Base-by-base conservation (phyloP, 1,139 yeast species). In the Ashbya aceris region DNA sequence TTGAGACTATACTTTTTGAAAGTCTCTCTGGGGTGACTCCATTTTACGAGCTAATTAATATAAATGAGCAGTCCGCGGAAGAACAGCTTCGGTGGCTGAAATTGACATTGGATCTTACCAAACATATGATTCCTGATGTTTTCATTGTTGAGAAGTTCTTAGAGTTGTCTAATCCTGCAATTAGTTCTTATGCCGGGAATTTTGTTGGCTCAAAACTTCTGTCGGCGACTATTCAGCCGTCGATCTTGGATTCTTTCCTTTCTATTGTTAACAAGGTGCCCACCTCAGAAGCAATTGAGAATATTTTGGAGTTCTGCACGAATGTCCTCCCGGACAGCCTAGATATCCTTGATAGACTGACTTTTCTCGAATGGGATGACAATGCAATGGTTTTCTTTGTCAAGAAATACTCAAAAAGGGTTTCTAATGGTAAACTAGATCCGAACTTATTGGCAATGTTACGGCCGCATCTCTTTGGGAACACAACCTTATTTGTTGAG, bases 151-250 rank as follows among this genome's bases (percentile, higher is more conserved):
- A 49, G 11, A 44, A 38, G 7, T 49, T 56, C 38, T 35, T 53
- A 33, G 40, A 41, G 7, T 31, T 45, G 6, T 38, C 45, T 1
- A 50, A 54, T 38, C 26, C 30, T 8, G 7, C 27, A 6, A 45
- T 47, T n/a, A 43, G 36, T 23, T 31, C 32, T 7, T 56, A 54
- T 30, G 45, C 49, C 10, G 47, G 48, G 1, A 54, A 58, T 40
- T 47, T 54, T 52, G 45, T 56, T 17, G 54, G 59, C 7, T 49
- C 58, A 7, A 49, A 46, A 38, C 36, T 53, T 8, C 38, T 55
- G n/a, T 43, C 56, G 6, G 43, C 51, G 3, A 44, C 45, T n/a
- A 48, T 55, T 31, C 36, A 49, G 9, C 23, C 41, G 7, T 30
- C 27, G 5, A 52, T 48, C 5, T 42, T 47, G 27, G 29, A 38